phyloP scores from a whole-genome alignment of 108 stramenopile genomes.

The Skeletonema grethae region DNA sequence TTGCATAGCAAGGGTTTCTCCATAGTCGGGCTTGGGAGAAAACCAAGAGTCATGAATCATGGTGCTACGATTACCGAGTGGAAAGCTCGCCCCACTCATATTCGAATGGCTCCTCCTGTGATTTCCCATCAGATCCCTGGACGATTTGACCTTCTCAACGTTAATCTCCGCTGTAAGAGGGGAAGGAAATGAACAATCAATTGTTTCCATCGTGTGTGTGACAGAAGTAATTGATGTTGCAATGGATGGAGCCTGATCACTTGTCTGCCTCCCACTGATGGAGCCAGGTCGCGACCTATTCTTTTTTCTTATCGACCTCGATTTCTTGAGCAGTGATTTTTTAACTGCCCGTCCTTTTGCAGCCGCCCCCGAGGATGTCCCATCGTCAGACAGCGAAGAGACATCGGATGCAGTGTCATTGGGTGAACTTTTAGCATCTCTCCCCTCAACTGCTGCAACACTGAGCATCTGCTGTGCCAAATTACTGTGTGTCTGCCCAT shows the following conservation, averaged over 20 bases:
- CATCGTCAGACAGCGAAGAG: constrained; percentile 22
- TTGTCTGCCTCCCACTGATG: constrained; percentile 3
- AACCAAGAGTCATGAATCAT: not conserved
- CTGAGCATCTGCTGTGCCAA: not conserved
- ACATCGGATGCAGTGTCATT: constrained; percentile 10
- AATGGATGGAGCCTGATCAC: constrained; percentile 9
- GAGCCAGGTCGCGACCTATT: not conserved
- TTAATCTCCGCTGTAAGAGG: constrained; percentile 16
- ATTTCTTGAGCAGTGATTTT: constrained; percentile 12
- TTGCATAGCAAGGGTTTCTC: not conserved
- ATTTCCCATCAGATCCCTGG: not conserved
- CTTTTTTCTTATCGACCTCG: not conserved
- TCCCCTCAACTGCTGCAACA: not conserved
- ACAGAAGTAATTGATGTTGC: constrained; percentile 19
- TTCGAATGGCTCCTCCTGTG: not conserved
- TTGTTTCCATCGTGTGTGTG: constrained; percentile 21
- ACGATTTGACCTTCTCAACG: not conserved
- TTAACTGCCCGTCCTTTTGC: constrained; percentile 6
- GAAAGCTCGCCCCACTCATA: not conserved
- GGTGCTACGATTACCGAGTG: not conserved
- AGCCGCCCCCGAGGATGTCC: not conserved
- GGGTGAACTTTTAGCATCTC: not conserved
- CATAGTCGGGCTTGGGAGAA: not conserved
- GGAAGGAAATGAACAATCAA: constrained; percentile 25
- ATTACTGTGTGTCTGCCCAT: not conserved